Percentiles rank a stretch among this genome's conserved stretches.
Evolutionary conservation across 2,329 filamentous ascomycete species (phyloP).

Genomic region (Pseudogymnoascus sp.): DNA sequence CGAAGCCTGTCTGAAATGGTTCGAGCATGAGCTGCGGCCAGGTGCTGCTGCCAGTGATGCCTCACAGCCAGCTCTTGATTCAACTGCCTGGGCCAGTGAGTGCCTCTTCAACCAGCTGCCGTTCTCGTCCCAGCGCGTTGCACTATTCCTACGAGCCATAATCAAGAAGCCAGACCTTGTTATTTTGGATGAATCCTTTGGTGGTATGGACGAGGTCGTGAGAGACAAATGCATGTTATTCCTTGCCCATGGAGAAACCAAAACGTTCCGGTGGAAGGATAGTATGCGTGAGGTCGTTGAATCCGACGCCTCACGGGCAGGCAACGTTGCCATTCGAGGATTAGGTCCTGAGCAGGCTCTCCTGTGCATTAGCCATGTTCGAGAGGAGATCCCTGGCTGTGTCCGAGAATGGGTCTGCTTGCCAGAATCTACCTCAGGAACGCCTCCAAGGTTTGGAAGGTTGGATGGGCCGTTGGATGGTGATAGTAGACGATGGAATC

Average conservation of each 20-base stretch:
- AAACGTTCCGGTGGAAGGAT: slow-evolving; percentile 26
- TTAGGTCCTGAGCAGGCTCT: slow-evolving; percentile 67
- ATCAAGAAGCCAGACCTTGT: slow-evolving; percentile 76
- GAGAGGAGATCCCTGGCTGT: slow-evolving; percentile 80
- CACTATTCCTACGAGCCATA: slow-evolving; percentile 74
- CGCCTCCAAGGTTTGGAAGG: slow-evolving; percentile 54
- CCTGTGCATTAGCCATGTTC: slow-evolving; percentile 85
- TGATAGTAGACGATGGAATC: slow-evolving; percentile 51
- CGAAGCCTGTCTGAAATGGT: slow-evolving; percentile 65
- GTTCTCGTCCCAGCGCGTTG: slow-evolving; percentile 76
- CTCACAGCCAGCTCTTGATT: slow-evolving; percentile 13
- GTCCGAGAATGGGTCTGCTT: slow-evolving; percentile 81
- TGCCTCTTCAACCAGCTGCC: slow-evolving; percentile 64
- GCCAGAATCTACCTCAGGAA: slow-evolving; percentile 61
- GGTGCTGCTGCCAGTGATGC: slow-evolving; percentile 19
- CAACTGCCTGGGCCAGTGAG: slow-evolving; percentile 55
- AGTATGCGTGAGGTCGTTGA: slow-evolving; percentile 31
- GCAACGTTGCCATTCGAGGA: slow-evolving; percentile 47
- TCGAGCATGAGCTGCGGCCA: slow-evolving; percentile 63
- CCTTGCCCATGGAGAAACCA: slow-evolving; percentile 56
- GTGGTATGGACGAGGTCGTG: slow-evolving; percentile 71
- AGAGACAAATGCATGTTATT: slow-evolving; percentile 84
- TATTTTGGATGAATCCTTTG: slow-evolving; percentile 81
- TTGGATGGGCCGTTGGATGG: slow-evolving; percentile 53
- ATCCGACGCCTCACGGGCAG: slow-evolving; percentile 38